Base-by-base conservation (phyloP, 2,329 filamentous ascomycete species). In the Calycina herbarum region DNA sequence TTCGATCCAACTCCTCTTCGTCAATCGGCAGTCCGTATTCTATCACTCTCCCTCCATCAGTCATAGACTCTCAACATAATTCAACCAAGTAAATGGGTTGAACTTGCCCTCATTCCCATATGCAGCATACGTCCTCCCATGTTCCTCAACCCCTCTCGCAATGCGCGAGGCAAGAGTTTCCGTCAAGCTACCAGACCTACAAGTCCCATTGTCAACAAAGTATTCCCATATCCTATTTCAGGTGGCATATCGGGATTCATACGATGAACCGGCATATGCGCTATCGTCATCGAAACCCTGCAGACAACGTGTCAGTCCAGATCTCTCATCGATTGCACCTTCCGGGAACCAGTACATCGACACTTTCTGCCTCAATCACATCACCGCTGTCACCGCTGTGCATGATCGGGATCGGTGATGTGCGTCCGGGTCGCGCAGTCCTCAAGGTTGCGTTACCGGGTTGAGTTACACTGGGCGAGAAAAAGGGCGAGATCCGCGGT, bases 21-120 rank as follows among this genome's bases (percentile, higher is more conserved):
- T 80, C 79, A 73, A 79, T 80, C 7, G 78, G 79, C 17, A 80
- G 68, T 4, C 77, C 76, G 67, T 79, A 79, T 64, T 79, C 77
- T 79, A 59, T 17, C 42, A 17, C 57, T 35, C 7, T 29, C 1
- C 31, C 15, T 27, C 15, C 6, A 45, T 57, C 42, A 63, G 42
- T 27, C 29, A 20, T 31, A 4, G 10, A 51, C 67, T 65, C 67
- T 11, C 15, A 48, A 51, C 17, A 38, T 1, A 51, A 4, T 1
- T 11, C n/a, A 51, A 11, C 45, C 45, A 10, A 45, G 10, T 10
- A 10, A 51, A 51, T 4, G 45, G 10, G 5, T 62, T 20, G n/a
- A 38, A 69, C 69, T 58, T 64, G 62, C 62, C 70, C 68, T 69
- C 67, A 27, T 69, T 67, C 17, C 70, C 71, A 62, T 71, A 71